Base-by-base conservation (phyloP, 2,329 filamentous ascomycete species). In the Beauveria medogensis region DNA sequence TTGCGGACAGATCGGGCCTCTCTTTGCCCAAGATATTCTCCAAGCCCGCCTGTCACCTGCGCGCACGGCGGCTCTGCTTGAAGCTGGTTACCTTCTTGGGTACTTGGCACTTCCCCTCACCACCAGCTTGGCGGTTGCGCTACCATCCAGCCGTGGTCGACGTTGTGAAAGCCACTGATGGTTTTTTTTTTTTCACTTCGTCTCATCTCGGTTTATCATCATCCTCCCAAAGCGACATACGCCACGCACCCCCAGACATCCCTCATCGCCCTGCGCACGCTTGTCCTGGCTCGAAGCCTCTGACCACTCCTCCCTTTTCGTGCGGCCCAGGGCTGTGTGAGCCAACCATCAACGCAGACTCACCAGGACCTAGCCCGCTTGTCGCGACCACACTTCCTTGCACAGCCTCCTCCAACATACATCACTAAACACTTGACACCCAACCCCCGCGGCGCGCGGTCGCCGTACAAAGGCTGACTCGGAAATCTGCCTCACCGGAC, bases 401-500 rank as follows among this genome's bases (percentile, higher is more conserved):
- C 76, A 77, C 76, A 77, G 76, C 76, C 76, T 69, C 58, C 51
- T 54, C 50, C 50, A 22, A 48, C 50, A 52, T 50, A 46, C 41
- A 54, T 44, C 41, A 60, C 43, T 43, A 53, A 44, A 48, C 28
- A 30, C 20, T 34, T 34, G 30, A 34, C 30, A 34, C 30, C 41
- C 48, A 51, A 43, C 47, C 46, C 50, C 47, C 67, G 68, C 69
- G 64, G 68, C 70, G 71, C 67, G 69, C 76, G 73, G 73, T 74
- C 74, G 67, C 69, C 71, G 72, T 70, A 67, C 66, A 71, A 73
- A 77, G 76, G 76, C 76, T 77, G 75, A 78, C 73, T 77, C 67
- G 68, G 67, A 63, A 75, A 70, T 76, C 75, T 79, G 77, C 78
- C 77, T 60, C 58, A 60, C 41, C 40, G 12, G 7, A 60, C 58